phyloP scores from a whole-genome alignment of 208 protist species.

The Acanthamoeba rhysodes region DNA sequence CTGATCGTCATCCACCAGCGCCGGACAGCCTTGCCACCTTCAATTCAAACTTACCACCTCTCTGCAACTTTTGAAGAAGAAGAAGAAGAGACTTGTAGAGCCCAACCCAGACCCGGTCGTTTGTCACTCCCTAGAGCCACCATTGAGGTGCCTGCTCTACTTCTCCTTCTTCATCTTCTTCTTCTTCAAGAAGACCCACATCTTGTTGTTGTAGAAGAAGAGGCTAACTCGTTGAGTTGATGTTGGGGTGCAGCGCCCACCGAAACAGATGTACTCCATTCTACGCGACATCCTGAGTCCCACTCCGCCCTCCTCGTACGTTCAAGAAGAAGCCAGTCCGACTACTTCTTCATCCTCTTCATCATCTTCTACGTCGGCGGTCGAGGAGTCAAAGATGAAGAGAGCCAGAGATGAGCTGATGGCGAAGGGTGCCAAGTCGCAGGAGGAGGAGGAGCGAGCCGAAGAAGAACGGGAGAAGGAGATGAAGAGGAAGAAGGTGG shows the following conservation, averaged over 20 bases:
- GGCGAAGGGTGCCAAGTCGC: too few relatives aligned
- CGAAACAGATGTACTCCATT: constrained; percentile 8
- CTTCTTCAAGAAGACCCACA: background rate
- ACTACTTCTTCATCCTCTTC: background rate
- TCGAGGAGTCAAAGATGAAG: background rate
- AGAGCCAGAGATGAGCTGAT: background rate
- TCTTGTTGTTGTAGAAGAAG: background rate
- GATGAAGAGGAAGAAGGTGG: background rate
- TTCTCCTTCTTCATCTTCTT: background rate
- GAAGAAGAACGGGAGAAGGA: background rate
- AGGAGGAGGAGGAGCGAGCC: background rate
- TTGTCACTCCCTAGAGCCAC: background rate
- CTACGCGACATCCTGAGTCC: constrained; percentile 3
- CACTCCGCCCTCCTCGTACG: background rate
- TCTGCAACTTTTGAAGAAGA: too few relatives aligned
- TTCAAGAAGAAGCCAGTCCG: background rate
- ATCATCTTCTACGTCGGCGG: background rate
- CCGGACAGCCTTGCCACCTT: too few relatives aligned
- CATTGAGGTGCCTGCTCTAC: background rate
- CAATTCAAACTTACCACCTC: too few relatives aligned
- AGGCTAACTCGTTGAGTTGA: background rate
- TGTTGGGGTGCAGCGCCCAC: background rate
- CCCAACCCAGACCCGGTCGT: background rate
- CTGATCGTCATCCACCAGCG: too few relatives aligned
- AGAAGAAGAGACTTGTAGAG: too few relatives aligned